A percentile compares a stretch with the other conserved stretches of the same genome.
These are phyloP conservation scores for Xylaria digitata DNA, from an alignment of 2,329 filamentous ascomycete genomes.

Conservation along the genomic window DNA sequence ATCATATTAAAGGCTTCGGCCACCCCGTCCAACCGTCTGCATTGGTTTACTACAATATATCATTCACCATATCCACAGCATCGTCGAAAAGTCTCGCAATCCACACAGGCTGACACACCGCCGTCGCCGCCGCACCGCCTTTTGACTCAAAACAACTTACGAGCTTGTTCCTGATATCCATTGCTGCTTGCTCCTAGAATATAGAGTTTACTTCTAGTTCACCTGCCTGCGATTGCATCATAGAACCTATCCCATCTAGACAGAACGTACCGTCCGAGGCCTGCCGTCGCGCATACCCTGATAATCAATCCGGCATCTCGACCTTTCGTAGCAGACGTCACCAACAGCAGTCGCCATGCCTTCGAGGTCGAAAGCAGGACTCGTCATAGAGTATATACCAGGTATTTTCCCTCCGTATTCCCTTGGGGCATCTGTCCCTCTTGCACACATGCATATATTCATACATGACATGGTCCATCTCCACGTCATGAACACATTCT, in stretches of 20 bases:
- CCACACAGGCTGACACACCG: conserved; percentile 4
- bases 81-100: neutral
- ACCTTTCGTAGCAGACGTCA: conserved; percentile 16
- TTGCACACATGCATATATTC: neutral
- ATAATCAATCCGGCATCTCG: neutral
- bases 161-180: neutral
- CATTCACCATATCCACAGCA: neutral
- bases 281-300: neutral
- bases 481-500: neutral
- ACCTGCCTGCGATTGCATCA: conserved; percentile 21
- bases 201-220: conserved; percentile 11
- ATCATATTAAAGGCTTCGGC: too few species aligned
- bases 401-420: conserved; percentile 68
- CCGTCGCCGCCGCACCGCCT: conserved; percentile 4
- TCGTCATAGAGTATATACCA: conserved; percentile 96
- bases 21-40: neutral
- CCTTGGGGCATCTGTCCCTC: conserved; percentile 19
- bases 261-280: neutral
- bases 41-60: neutral
- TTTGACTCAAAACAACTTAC: neutral
- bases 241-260: neutral
- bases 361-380: conserved; percentile 74
- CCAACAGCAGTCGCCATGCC: conserved; percentile 56
- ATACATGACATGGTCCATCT: neutral
- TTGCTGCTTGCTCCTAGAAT: conserved; percentile 10